Base-by-base conservation (phyloP, 352 stramenopile genomes). In the Globisporangium canariense region DNA sequence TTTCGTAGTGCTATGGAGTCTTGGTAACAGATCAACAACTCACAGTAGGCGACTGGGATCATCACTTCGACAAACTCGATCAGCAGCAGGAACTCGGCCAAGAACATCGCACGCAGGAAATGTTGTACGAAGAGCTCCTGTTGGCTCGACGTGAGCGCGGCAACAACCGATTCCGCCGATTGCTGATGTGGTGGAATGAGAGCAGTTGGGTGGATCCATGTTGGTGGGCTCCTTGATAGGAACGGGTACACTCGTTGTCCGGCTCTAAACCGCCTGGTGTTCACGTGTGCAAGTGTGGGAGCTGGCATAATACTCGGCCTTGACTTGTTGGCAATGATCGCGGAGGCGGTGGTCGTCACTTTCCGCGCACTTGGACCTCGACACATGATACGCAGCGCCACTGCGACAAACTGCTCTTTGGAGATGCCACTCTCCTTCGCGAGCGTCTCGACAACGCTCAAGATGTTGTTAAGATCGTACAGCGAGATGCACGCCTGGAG, bases 401-500 rank as follows among this genome's bases (percentile, higher is more conserved):
- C 41, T 0, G 30, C 38, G 10, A 47, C 41, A 14, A 60, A 22
- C 36, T 60, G 7, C 2, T 50, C 36, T 13, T 50, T 60, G 2
- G 11, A 4, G 4, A 60, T 22, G 8, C 25, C 1, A 3, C 38
- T 46, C 13, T 60, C 25, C 16, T 16, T 46, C 7, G 10, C 45
- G 3, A 60, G 54, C 1, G 20, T n/a, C 14, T 46, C 20, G 3
- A 60, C 16, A 25, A 8, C 22, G 38, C 40, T 25, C 20, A 70
- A 1, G n/a, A 51, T 41, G 52, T 32, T n/a, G 54, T 49, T 20
- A 25, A 86, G 60, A n/a, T 86, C 77, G 36, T 64, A 40, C 51
- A 81, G 71, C 0, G 75, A 73, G 0, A 76, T 22, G 41, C 65
- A 81, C 3, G 71, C 62, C 10, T 82, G 75, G 0, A 67, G n/a